These are phyloP conservation scores for Sedum album DNA, from an alignment of 164 flowering plant genomes.

Conservation along the genomic window DNA sequence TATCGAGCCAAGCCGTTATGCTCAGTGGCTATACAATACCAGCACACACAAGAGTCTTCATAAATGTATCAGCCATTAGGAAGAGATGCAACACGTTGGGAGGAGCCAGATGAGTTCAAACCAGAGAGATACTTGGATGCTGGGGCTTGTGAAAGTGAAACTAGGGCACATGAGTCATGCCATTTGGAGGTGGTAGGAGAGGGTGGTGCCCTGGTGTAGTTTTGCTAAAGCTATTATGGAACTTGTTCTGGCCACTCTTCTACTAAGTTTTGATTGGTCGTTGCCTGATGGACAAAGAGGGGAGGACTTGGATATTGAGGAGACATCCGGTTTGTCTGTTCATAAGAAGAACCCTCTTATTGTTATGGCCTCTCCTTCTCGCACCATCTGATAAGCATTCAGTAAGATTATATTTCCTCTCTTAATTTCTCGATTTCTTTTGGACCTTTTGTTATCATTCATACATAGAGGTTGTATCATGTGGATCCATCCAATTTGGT, in stretches of 20 bases:
- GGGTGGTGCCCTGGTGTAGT: constrained; percentile 28
- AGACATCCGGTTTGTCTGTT: constrained; percentile 14
- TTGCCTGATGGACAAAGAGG: constrained; percentile 13
- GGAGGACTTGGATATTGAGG: constrained; percentile 24
- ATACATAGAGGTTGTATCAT: too few relatives aligned
- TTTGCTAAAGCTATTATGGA: constrained; percentile 15
- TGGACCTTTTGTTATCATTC: too few relatives aligned
- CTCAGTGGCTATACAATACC: constrained; percentile 1
- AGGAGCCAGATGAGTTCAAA: neutral
- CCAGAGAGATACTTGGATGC: constrained; percentile 2
- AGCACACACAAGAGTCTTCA: constrained; percentile 1
- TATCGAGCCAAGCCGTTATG: neutral
- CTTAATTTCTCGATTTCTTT: too few relatives aligned
- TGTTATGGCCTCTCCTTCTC: constrained; percentile 3
- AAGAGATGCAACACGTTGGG: constrained; percentile 5
- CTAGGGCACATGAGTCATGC: constrained; percentile 15
- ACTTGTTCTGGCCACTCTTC: constrained; percentile 18
- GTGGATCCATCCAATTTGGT: too few relatives aligned
- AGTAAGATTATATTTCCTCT: too few relatives aligned
- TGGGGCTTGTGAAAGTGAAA: neutral
- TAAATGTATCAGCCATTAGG: neutral
- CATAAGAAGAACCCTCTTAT: constrained; percentile 19
- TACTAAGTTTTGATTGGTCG: constrained; percentile 25
- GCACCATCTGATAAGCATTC: too few relatives aligned
- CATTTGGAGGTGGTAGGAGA: too few relatives aligned